Conservation (phyloP, 768 basidiomycete genomes). For the Trametes elegans region DNA sequence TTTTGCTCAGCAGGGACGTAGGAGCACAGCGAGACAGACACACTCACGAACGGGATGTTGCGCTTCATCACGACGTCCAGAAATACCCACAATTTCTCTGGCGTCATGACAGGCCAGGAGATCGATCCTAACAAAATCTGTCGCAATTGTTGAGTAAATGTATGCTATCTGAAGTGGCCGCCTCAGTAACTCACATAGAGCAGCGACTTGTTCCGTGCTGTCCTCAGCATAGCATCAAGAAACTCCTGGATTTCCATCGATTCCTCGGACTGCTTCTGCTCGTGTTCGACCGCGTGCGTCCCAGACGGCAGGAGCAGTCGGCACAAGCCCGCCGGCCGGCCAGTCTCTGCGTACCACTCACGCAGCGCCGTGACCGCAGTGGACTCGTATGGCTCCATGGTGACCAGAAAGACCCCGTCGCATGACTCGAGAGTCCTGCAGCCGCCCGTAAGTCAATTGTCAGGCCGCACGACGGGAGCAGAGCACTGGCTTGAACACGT, state of each 20-base stretch:
- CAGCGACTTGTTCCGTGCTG: slow-evolving; percentile 19
- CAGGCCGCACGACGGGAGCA: not conserved
- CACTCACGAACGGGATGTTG: slow-evolving; percentile 24
- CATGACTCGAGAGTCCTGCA: not conserved
- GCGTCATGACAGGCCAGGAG: slow-evolving; percentile 21
- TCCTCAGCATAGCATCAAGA: slow-evolving; percentile 15
- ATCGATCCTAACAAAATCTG: slow-evolving; percentile 27
- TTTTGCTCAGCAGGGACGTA: too few species aligned
- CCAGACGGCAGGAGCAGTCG: slow-evolving; percentile 16
- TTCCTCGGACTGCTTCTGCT: slow-evolving; percentile 13
- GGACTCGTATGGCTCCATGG: slow-evolving; percentile 20
- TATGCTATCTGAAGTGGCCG: too few species aligned
- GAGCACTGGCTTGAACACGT: not conserved
- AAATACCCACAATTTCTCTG: slow-evolving; percentile 24
- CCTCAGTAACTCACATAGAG: slow-evolving; percentile 19
- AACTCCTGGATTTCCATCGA: slow-evolving; percentile 13
- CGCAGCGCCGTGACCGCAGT: slow-evolving; percentile 12
- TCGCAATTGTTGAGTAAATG: not conserved
- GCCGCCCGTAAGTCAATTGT: not conserved
- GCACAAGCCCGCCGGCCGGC: slow-evolving; percentile 9
- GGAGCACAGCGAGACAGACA: not conserved
- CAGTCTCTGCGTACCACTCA: slow-evolving; percentile 18
- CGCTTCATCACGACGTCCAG: slow-evolving; percentile 24
- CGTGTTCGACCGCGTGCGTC: not conserved
- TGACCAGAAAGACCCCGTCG: slow-evolving; percentile 21